These are phyloP conservation scores for Saccharomyces hybrid DNA, from an alignment of 1,139 yeast species.

Conservation along the genomic window DNA sequence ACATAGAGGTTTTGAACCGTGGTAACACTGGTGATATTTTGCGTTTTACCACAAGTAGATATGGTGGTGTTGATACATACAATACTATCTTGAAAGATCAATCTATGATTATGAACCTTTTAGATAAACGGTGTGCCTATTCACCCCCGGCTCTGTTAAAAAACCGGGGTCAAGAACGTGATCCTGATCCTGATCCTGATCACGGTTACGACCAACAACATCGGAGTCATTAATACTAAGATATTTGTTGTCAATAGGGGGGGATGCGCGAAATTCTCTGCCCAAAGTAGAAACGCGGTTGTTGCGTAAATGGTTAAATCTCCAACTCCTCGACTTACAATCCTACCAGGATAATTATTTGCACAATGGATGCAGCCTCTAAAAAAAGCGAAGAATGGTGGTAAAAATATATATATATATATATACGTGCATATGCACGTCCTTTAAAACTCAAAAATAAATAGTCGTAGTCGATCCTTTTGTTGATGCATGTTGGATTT, in stretches of 20 bases:
- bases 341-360: neutral
- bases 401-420: neutral
- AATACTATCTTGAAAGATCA: conserved; percentile 1
- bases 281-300: neutral
- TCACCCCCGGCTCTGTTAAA: neutral
- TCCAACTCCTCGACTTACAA: neutral
- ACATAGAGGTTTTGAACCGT: conserved; percentile 22
- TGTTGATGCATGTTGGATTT: neutral
- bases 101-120: neutral
- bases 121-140: neutral
- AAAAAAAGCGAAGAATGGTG: neutral
- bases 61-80: conserved; percentile 15
- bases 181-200: neutral
- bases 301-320: neutral
- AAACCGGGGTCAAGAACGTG: neutral
- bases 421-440: neutral
- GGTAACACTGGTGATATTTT: conserved; percentile 24
- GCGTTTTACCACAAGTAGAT: conserved; percentile 26
- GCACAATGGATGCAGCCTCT: neutral
- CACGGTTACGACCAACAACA: neutral
- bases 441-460: neutral
- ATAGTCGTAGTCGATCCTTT: neutral
- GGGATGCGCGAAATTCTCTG: neutral
- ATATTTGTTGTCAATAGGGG: neutral
- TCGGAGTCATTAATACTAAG: neutral